Percentiles rank a stretch among this genome's conserved stretches.
Conservation (phyloP, 225 moss, liverwort and hornwort genomes). For the Antitrichia curtipendula region DNA sequence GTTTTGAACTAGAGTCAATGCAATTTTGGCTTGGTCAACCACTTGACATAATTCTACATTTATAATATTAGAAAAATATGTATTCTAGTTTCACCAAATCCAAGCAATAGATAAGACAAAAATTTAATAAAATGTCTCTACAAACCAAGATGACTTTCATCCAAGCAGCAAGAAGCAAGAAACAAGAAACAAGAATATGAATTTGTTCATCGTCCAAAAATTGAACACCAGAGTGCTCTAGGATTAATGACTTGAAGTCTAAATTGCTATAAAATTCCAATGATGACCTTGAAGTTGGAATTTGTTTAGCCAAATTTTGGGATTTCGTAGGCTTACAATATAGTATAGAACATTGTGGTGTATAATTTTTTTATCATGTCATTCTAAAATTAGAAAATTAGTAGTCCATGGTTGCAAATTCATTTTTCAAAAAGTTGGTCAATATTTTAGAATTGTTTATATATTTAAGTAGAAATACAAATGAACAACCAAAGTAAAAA, state of each 20-base stretch:
- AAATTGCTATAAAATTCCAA: neutral
- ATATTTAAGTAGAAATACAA: neutral
- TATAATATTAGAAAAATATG: too few species aligned
- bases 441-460: rapidly evolving
- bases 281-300: neutral
- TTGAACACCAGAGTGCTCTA: too few species aligned
- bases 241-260: neutral
- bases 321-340: rapidly evolving
- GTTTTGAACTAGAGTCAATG: too few species aligned
- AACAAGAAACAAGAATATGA: too few species aligned
- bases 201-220: too few species aligned
- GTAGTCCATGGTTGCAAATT: rapidly evolving
- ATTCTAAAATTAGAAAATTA: neutral
- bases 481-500: neutral
- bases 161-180: too few species aligned
- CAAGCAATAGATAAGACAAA: too few species aligned
- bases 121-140: too few species aligned
- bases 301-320: neutral
- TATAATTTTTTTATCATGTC: neutral
- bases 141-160: too few species aligned
- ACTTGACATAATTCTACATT: too few species aligned
- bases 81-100: too few species aligned
- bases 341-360: neutral
- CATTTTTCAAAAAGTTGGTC: neutral
- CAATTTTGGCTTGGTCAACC: too few species aligned